Evolutionary conservation across 2,329 filamentous ascomycete species (phyloP), one percentile per base, ranked within the genome.

Genomic region (Fusarium protoensiforme): DNA sequence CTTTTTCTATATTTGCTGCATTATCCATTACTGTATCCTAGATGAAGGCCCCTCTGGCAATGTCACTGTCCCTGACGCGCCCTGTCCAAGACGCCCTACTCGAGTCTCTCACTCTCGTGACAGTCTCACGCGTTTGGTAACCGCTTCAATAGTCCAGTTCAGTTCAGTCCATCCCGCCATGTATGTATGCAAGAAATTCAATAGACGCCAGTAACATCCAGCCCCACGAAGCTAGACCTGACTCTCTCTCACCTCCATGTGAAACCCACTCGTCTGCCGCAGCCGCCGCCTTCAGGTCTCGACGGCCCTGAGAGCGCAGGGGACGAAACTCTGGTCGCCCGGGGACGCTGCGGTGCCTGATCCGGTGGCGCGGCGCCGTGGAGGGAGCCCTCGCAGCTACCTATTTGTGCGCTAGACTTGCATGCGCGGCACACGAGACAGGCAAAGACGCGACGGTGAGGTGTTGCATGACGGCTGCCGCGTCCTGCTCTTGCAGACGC

Each of bases 301-400:
- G 33, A 51, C 27, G 39, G 35, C 35, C 53, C 31, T 36, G 18
- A 48, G 27, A 58, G 22, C 31, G 27, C 39, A 38, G 48, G 61
- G 38, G 43, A 16, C 24, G 48, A 43, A 43, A 24, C 41, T 54
- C 24, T 54, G 60, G 27, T 27, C 59, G 61, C 57, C 60, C 64
- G 61, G 61, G 64, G 53, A 46, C 14, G 22, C 27, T 46, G 57
- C 46, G 43, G 71, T 69, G 59, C 60, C 71, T 73, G 51, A 36
- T 61, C 62, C 60, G 57, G 63, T 68, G 67, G 61, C 48, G 63
- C 54, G 62, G 71, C 61, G 60, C 66, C 33, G 27, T 29, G 29
- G 53, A 51, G 20, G 54, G 54, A 46, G 33, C 20, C 24, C 10
- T 51, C 35, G 33, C 39, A n/a, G 24, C 33, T 53, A 64, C 22